Base-by-base conservation (phyloP, 2,329 filamentous ascomycete species). In the Fusarium verrucosum region DNA sequence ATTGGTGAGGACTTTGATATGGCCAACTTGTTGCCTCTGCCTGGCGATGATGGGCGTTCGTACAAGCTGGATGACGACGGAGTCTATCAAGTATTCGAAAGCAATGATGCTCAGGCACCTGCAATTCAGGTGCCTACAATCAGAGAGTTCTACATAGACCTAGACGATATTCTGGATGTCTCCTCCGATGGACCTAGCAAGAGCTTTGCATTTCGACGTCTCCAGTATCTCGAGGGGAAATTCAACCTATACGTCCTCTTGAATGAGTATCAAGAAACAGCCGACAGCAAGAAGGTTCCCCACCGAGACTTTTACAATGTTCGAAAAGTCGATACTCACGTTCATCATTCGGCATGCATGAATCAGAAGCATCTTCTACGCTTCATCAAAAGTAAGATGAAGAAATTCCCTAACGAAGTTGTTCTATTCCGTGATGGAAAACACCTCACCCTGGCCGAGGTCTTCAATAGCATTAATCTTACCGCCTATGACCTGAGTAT, bases 301-400 rank as follows among this genome's bases (percentile, higher is more conserved):
- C 95, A 99, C 78, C 89, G 95, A 81, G 95, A 99, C 78, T 99
- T 99, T 75, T 99, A 99, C 82, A 99, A 99, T 74, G 95, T 99
- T 44, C 87, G 95, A 74, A 99, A 99, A 77, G 95, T 99, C 46
- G 95, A 99, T 75, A 99, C 95, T 10, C 95, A 99, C 83, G 95
- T 99, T 70, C 95, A 99, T 75, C 95, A 99, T 77, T 99, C 95
- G 16, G 95, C 95, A 22, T 99, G 95, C 76, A 99, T 99, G 95
- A 99, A 99, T 75, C 95, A 99, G 78, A 99, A 99, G 79, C 95
- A 99, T 84, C 81, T 99, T 55, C 82, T 99, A 60, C 92, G 95
- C 51, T 99, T 99, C 79, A 99, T 99, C 82, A 99, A 99, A 80
- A 97, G 93, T 79, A 99, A 99, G 80, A 97, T 99, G 92, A 98